Evolutionary conservation across 1,139 yeast genomes (phyloP).

Genomic region (Dujonia santamariae): DNA sequence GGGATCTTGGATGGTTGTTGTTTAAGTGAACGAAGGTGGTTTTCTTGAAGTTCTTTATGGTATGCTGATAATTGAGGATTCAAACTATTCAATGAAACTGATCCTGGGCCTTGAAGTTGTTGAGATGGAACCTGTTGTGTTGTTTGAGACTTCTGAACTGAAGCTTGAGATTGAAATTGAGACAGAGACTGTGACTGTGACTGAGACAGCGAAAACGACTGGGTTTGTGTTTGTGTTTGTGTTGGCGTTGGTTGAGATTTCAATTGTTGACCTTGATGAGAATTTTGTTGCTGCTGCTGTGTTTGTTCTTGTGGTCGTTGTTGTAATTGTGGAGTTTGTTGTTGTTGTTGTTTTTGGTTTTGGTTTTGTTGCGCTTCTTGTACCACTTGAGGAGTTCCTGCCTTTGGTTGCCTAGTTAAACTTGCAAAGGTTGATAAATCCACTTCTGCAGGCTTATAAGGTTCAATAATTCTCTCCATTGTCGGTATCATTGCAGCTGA

Average conservation of each 20-base stretch:
- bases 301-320: not conserved
- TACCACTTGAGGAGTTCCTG: constrained; percentile 5
- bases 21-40: constrained; percentile 6
- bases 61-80: constrained; percentile 2
- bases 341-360: not conserved
- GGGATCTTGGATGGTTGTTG: constrained; percentile 13
- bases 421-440: constrained; percentile 49
- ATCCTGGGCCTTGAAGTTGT: too few relatives aligned
- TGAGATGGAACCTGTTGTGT: too few relatives aligned
- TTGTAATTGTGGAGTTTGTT: not conserved
- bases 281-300: not conserved
- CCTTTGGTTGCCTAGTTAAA: constrained; percentile 43
- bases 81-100: constrained; percentile 1
- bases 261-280: not conserved
- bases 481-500: constrained; percentile 12
- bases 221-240: not conserved
- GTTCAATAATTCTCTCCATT: constrained; percentile 16
- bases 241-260: not conserved
- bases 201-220: not conserved
- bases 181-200: not conserved
- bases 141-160: not conserved
- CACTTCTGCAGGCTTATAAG: constrained; percentile 55
- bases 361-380: constrained; percentile 7
- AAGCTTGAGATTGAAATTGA: constrained; percentile 7
- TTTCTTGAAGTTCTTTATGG: constrained; percentile 6